Evolutionary conservation across 495 filamentous ascomycete species (phyloP).

Genomic region (Penicillium macrosclerotiorum): DNA sequence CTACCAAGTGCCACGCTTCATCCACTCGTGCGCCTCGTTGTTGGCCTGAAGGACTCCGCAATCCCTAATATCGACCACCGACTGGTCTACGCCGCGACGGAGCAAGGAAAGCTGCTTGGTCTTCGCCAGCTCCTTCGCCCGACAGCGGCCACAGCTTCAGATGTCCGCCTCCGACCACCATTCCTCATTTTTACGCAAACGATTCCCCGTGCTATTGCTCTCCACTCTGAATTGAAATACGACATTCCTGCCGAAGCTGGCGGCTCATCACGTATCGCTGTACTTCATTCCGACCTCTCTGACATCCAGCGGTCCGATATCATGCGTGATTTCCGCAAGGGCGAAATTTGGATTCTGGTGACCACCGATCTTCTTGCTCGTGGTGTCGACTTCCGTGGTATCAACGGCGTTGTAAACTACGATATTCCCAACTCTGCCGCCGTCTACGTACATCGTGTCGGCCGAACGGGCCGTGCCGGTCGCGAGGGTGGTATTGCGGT

Average conservation of each 20-base stretch:
- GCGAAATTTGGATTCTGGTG: constrained; percentile 93
- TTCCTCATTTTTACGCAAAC: constrained; percentile 96
- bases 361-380: constrained; percentile 91
- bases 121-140: constrained; percentile 91
- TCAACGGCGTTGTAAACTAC: constrained; percentile 95
- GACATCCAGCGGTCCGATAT: constrained; percentile 70
- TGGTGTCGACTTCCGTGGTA: constrained; percentile 85
- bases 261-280: constrained; percentile 80
- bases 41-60: constrained; percentile 92
- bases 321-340: constrained; percentile 86
- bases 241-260: constrained; percentile 89
- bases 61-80: constrained; percentile 87
- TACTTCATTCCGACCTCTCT: constrained; percentile 83
- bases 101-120: constrained; percentile 89
- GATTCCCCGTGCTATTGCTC: constrained; percentile 80
- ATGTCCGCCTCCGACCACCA: constrained; percentile 71
- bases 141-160: constrained; percentile 52
- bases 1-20: constrained; percentile 24
- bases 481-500: constrained; percentile 86
- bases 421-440: constrained; percentile 88
- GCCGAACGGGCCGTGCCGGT: constrained; percentile 86
- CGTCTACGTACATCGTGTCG: constrained; percentile 89
- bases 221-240: constrained; percentile 88
- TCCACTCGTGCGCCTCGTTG: constrained; percentile 76
- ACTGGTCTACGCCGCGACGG: constrained; percentile 86